Conservation (phyloP, 805 yeast species). For the Ascoidea asiatica region DNA sequence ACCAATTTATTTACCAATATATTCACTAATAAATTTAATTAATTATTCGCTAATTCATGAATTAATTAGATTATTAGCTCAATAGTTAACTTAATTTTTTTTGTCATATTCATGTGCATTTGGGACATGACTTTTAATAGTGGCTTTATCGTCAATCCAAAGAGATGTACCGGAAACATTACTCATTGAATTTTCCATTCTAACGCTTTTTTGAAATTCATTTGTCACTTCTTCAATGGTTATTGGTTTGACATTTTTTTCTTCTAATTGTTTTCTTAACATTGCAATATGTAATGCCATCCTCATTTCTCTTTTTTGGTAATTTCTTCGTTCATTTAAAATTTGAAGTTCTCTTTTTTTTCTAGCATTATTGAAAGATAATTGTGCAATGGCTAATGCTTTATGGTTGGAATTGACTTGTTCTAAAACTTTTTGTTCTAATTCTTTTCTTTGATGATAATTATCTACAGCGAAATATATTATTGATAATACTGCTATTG, state of each 20-base stretch:
- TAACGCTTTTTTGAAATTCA: slow-evolving; percentile 46
- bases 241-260: slow-evolving; percentile 44
- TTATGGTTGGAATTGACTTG: slow-evolving; percentile 20
- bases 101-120: slow-evolving; percentile 47
- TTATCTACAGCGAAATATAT: slow-evolving; percentile 39
- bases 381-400: slow-evolving; percentile 24
- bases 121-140: slow-evolving; percentile 38
- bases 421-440: slow-evolving; percentile 20
- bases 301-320: slow-evolving; percentile 36
- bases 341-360: slow-evolving; percentile 38
- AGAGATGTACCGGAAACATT: slow-evolving; percentile 40
- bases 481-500: slow-evolving; percentile 28
- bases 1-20: too few relatives aligned
- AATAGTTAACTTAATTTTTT: too few relatives aligned
- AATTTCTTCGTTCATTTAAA: slow-evolving; percentile 35
- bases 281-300: slow-evolving; percentile 58
- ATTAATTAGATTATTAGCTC: too few relatives aligned
- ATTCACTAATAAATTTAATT: too few relatives aligned
- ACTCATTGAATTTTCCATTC: slow-evolving; percentile 39
- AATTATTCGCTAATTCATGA: too few relatives aligned
- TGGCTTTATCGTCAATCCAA: slow-evolving; percentile 44
- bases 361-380: slow-evolving; percentile 33
- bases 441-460: slow-evolving; percentile 25
- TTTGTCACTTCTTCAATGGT: slow-evolving; percentile 36
- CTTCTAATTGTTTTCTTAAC: slow-evolving; percentile 44